phyloP scores from a whole-genome alignment of 2,329 filamentous ascomycete genomes.

The Aspergillus sp. region DNA sequence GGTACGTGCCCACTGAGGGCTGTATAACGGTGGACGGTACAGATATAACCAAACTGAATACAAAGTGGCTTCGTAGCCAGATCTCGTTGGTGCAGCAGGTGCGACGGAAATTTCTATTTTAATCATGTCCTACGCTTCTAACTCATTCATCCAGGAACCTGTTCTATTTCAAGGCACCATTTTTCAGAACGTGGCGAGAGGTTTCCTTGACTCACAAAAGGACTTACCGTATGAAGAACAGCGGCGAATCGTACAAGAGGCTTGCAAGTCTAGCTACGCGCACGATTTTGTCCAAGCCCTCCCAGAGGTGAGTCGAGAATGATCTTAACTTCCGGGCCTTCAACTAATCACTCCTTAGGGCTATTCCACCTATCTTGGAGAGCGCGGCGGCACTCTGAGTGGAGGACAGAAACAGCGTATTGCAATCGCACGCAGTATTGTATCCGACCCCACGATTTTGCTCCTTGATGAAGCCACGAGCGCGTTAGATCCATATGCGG shows the following conservation, averaged over 20 bases:
- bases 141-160: constrained; percentile 72
- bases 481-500: constrained; percentile 88
- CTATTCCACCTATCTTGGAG: constrained; percentile 90
- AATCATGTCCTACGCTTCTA: background rate
- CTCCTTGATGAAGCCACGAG: constrained; percentile 94
- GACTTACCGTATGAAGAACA: constrained; percentile 67
- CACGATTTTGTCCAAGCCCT: constrained; percentile 84
- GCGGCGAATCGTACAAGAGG: constrained; percentile 69
- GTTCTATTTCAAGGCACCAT: constrained; percentile 88
- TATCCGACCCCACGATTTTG: constrained; percentile 87
- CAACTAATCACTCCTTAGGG: constrained; percentile 53
- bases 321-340: background rate
- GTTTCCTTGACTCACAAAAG: constrained; percentile 78
- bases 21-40: constrained; percentile 79
- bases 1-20: constrained; percentile 85
- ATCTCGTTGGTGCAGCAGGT: constrained; percentile 69
- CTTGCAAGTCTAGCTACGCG: constrained; percentile 86
- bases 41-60: constrained; percentile 76
- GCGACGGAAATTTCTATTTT: background rate
- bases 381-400: constrained; percentile 86
- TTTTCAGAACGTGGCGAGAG: constrained; percentile 81
- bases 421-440: constrained; percentile 85
- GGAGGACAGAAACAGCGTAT: constrained; percentile 97
- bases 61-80: constrained; percentile 87
- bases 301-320: constrained; percentile 44